Evolutionary conservation across 495 filamentous ascomycete genomes (phyloP), one percentile per base, ranked within the genome.

Genomic region (Hypoxylon lienhwacheense): DNA sequence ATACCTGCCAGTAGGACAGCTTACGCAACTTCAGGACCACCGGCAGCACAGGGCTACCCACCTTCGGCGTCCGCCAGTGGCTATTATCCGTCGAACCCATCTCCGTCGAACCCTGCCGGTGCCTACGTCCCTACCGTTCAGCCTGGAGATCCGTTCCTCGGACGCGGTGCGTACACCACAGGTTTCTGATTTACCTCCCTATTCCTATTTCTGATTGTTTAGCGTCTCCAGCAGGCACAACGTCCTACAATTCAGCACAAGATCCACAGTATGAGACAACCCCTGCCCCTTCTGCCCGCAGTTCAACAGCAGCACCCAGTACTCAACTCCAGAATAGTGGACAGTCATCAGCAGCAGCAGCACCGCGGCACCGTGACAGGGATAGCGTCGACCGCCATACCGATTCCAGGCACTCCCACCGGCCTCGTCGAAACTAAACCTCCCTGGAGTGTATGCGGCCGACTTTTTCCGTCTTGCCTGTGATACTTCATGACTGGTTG

Each of bases 161-260:
- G 75, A 70, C 79, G 79, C 71, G 76, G 73, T 75, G 70, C 69
- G 72, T 75, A 77, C 67, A 67, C 50, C 47, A 67, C 50, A 62
- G 65, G 58, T 53, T 57, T 57, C 41, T 65, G 41, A 62, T 59
- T 54, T 55, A 22, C 47, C 42, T 40, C 51, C 51, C 52, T 33
- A 53, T 56, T 40, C 43, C 52, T 50, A 59, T 67, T 66, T 78
- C 75, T 78, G 74, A 78, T 74, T 70, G 67, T 71, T 70, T 77
- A 77, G 75, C 72, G 61, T 74, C 73, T 66, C 72, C 75, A 64
- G 73, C 73, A 77, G 72, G 73, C 69, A 63, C 73, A 65, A 51
- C 69, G 5, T 44, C 70, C 55, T 76, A 72, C 64, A 56, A 59
- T 53, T 57, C 70, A 53, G 46, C 69, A 47, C 56, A 62, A 67